These are phyloP conservation scores for Chlorophyllum brunneum DNA, from an alignment of 768 basidiomycete genomes.

Conservation along the genomic window DNA sequence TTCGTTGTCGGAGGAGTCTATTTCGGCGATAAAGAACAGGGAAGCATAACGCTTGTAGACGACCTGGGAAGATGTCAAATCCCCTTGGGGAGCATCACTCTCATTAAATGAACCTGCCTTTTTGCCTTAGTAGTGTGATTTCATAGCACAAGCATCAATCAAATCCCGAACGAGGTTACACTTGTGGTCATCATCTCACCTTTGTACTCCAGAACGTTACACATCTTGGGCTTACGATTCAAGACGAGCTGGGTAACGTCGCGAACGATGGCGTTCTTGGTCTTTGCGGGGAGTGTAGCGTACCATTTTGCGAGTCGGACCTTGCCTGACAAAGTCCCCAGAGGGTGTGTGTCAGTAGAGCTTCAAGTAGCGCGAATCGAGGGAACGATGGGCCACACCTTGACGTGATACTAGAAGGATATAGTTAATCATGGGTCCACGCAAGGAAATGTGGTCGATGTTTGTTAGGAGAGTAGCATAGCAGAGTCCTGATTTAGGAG, in stretches of 20 bases:
- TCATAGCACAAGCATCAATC: too few species aligned
- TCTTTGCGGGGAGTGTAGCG: slow-evolving; percentile 73
- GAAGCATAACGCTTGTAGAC: slow-evolving; percentile 96
- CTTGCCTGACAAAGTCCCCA: slow-evolving; percentile 54
- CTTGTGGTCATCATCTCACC: slow-evolving; percentile 37
- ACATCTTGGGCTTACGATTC: slow-evolving; percentile 85
- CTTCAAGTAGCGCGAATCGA: neutral
- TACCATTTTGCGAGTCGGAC: slow-evolving; percentile 97
- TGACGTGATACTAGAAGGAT: slow-evolving; percentile 91
- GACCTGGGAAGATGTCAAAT: slow-evolving; percentile 43
- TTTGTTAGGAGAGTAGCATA: too few species aligned
- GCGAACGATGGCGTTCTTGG: slow-evolving; percentile 88
- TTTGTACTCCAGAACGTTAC: slow-evolving; percentile 96
- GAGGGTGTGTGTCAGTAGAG: neutral
- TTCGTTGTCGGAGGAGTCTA: slow-evolving; percentile 84
- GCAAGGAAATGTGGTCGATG: too few species aligned
- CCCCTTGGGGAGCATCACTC: too few species aligned
- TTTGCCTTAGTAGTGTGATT: too few species aligned
- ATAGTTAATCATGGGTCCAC: slow-evolving; percentile 85
- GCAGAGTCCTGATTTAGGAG: too few species aligned
- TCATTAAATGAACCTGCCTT: too few species aligned
- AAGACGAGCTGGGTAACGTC: slow-evolving; percentile 94
- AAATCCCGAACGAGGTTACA: too few species aligned
- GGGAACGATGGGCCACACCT: slow-evolving; percentile 38
- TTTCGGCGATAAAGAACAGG: slow-evolving; percentile 90